Evolutionary conservation across 768 basidiomycete genomes (phyloP).

Genomic region (Auricularia cornea): DNA sequence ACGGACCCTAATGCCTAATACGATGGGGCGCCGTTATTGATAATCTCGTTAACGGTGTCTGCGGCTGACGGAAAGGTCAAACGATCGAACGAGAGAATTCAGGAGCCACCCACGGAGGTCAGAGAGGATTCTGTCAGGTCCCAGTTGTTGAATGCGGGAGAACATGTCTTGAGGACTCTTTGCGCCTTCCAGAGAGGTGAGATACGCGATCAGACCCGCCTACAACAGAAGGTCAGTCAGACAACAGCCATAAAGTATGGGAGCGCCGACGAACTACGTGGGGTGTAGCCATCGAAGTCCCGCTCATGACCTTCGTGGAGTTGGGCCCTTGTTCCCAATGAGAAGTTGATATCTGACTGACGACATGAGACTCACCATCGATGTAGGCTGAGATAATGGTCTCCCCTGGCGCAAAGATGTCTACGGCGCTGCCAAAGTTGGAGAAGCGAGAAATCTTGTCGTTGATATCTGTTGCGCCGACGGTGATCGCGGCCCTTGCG

Average conservation of each 20-base stretch:
- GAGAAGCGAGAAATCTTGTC: slow-evolving; percentile 9
- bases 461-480: slow-evolving; percentile 10
- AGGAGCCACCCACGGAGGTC: slow-evolving; percentile 55
- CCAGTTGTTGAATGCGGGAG: slow-evolving; percentile 22
- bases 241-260: background rate
- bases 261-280: background rate
- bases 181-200: background rate
- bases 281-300: slow-evolving; percentile 9
- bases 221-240: background rate
- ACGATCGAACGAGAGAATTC: background rate
- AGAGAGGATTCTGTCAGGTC: slow-evolving; percentile 81
- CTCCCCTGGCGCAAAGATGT: slow-evolving; percentile 10
- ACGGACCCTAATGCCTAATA: no score
- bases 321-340: background rate
- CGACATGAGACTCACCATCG: slow-evolving; percentile 1
- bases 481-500: slow-evolving; percentile 7
- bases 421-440: slow-evolving; percentile 11
- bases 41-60: background rate
- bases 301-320: slow-evolving; percentile 1
- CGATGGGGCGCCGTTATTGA: background rate
- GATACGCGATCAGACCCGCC: slow-evolving; percentile 3
- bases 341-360: background rate
- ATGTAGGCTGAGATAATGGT: slow-evolving; percentile 7
- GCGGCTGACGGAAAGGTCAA: no score
- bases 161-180: background rate